These are phyloP conservation scores for Pleurotus pulmonarius DNA, from an alignment of 768 basidiomycete genomes.

Conservation along the genomic window DNA sequence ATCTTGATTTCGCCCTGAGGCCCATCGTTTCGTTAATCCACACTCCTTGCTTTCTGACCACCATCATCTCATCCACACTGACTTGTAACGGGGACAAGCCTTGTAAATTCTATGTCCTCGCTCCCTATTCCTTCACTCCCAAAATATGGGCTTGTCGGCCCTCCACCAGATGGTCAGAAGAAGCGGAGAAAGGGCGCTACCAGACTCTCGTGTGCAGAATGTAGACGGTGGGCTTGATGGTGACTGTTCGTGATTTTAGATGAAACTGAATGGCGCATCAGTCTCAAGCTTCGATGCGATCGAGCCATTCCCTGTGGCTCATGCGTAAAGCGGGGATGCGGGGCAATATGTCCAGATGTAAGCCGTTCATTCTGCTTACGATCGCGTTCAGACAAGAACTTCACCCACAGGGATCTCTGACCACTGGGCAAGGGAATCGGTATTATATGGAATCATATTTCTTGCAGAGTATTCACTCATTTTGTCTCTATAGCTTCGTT, in stretches of 20 bases:
- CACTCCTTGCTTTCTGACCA: not conserved
- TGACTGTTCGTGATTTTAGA: not conserved
- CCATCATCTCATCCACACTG: not conserved
- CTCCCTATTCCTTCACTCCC: conserved; percentile 24
- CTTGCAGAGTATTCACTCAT: not conserved
- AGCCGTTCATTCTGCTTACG: conserved; percentile 22
- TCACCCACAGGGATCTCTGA: conserved; percentile 56
- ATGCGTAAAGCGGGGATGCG: conserved; percentile 77
- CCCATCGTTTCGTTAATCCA: conserved; percentile 1
- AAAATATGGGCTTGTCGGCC: conserved; percentile 19
- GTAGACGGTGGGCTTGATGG: conserved; percentile 49
- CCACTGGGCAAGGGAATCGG: conserved; percentile 83
- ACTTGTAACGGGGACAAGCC: not conserved
- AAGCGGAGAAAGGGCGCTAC: conserved; percentile 71
- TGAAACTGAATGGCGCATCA: conserved; percentile 17
- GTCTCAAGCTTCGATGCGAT: conserved; percentile 73
- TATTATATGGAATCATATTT: conserved; percentile 21
- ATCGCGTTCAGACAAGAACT: conserved; percentile 3
- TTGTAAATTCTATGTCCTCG: conserved; percentile 1
- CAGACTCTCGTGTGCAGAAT: conserved; percentile 77
- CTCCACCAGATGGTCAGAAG: conserved; percentile 32
- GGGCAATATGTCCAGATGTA: conserved; percentile 81
- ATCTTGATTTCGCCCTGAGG: conserved; percentile 1
- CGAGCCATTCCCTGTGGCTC: conserved; percentile 74
- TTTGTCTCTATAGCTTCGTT: conserved; percentile 50